Percentiles rank a stretch among this genome's conserved stretches.
These are phyloP conservation scores for Lanmaoa rubissima DNA, from an alignment of 768 basidiomycete genomes.

Conservation along the genomic window DNA sequence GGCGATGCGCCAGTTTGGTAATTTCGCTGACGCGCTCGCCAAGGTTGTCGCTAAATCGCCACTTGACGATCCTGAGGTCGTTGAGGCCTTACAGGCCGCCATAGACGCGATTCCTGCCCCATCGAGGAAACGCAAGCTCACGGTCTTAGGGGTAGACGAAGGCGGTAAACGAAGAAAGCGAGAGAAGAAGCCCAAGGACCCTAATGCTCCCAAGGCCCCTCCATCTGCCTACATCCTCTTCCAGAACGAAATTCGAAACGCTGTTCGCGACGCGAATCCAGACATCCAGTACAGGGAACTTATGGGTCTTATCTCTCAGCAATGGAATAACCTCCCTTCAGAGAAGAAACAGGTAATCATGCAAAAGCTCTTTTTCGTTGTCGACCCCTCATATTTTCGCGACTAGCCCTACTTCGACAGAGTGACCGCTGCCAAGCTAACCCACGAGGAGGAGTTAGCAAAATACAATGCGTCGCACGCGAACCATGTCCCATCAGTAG, in stretches of 20 bases:
- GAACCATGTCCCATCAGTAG: conserved; percentile 47
- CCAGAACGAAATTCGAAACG: conserved; percentile 85
- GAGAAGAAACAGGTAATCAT: conserved; percentile 72
- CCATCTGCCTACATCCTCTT: conserved; percentile 91
- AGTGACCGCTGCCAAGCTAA: conserved; percentile 58
- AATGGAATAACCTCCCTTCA: conserved; percentile 68
- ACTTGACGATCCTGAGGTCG: conserved; percentile 31
- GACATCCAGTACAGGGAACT: conserved; percentile 69
- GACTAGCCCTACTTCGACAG: conserved; percentile 34
- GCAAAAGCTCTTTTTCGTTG: neutral
- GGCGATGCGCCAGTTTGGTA: conserved; percentile 61
- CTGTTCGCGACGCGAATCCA: conserved; percentile 65
- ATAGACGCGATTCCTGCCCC: conserved; percentile 32
- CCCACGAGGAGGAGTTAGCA: conserved; percentile 61
- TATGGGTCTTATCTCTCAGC: conserved; percentile 63
- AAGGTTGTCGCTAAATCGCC: conserved; percentile 42
- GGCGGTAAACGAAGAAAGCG: conserved; percentile 35
- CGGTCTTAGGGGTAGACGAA: conserved; percentile 33
- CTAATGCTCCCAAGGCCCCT: conserved; percentile 92
- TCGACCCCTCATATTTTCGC: neutral
- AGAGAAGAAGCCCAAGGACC: conserved; percentile 74
- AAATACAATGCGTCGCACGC: conserved; percentile 59
- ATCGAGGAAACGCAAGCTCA: conserved; percentile 54
- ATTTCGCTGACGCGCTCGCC: conserved; percentile 59
- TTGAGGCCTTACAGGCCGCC: conserved; percentile 28